A percentile compares a stretch with the other conserved stretches of the same genome.
Conservation (phyloP, 2,329 filamentous ascomycete genomes). For the Immersiporthe knoxdaviesiana region DNA sequence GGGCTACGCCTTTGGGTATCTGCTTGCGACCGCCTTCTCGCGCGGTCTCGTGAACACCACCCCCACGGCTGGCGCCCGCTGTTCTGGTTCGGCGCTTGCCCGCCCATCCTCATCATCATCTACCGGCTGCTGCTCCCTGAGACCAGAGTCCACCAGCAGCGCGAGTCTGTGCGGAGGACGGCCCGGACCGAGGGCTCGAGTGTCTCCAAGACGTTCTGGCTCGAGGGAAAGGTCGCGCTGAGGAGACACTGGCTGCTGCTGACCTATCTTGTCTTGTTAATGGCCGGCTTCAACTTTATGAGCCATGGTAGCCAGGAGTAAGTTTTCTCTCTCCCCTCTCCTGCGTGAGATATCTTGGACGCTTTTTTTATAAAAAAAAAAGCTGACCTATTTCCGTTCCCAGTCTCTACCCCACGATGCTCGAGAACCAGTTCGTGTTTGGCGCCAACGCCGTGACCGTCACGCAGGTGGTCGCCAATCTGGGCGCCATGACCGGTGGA, state of each 20-base stretch:
- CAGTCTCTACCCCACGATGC: conserved; percentile 60
- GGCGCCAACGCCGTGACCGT: conserved; percentile 63
- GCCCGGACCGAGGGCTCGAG: conserved; percentile 40
- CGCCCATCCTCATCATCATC: conserved; percentile 78
- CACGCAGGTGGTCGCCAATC: conserved; percentile 72
- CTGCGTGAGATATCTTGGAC: background rate
- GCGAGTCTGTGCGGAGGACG: conserved; percentile 60
- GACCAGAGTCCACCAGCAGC: conserved; percentile 72
- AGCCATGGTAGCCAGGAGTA: conserved; percentile 70
- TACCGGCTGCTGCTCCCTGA: conserved; percentile 80
- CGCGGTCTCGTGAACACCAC: conserved; percentile 76
- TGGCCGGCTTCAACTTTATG: conserved; percentile 94
- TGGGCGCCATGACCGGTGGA: conserved; percentile 72
- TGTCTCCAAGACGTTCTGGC: conserved; percentile 69
- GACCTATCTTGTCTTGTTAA: conserved; percentile 80
- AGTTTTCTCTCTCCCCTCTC: background rate
- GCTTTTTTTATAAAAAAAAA: too few relatives aligned
- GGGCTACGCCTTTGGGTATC: conserved; percentile 70
- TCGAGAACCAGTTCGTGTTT: conserved; percentile 59
- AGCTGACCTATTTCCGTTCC: background rate
- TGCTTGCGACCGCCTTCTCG: conserved; percentile 61
- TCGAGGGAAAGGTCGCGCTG: conserved; percentile 78
- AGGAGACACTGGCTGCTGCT: conserved; percentile 80
- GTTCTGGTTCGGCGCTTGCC: conserved; percentile 86
- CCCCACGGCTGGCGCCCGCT: conserved; percentile 80